Base-by-base conservation (phyloP, 2,329 filamentous ascomycete genomes). In the Sporothrix phasma region DNA sequence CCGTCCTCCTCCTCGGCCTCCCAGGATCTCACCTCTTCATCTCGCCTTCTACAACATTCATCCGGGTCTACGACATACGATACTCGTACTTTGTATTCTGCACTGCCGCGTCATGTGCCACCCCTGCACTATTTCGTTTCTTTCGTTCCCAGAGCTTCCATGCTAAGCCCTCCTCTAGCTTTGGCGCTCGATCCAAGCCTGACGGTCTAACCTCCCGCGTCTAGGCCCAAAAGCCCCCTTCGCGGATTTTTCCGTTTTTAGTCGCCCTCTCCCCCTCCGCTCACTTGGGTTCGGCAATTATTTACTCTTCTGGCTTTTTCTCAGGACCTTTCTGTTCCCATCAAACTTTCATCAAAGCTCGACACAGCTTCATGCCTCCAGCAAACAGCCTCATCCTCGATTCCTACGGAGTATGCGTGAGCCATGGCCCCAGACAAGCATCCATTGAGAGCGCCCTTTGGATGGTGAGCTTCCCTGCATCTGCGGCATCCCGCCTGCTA, bases 171-270 rank as follows among this genome's bases (percentile, higher is more conserved):
- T 56, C 29, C 43, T 31, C 3, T 49, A 31, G 34, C 43, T 37
- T 19, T 56, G n/a, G 51, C 51, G 51, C 53, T 17, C 29, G 34
- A 17, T 17, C 26, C n/a, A 46, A 22, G 37, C 24, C 24, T 41
- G 26, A 17, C 31, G 13, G n/a, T n/a, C 31, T 34, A 34, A 13
- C 10, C 34, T 26, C 54, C 22, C 54, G 37, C 22, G 54, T n/a
- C 37, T 58, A 43, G 37, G 19, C 51, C 3, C n/a, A n/a, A n/a
- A n/a, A n/a, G n/a, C n/a, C 29, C 39, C 19, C 10, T 22, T 63
- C 62, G 62, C 53, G 24, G n/a, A 64, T 59, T 64, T 51, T 64
- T 22, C 3, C 62, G 34, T n/a, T 39, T 64, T 64, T 59, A 11
- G 31, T 19, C 17, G 11, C 19, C 34, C 39, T 13, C 13, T 41